A percentile compares a stretch with the other conserved stretches of the same genome.
Conservation (phyloP, 306 rosid genomes). For the Carpinus viminea region DNA sequence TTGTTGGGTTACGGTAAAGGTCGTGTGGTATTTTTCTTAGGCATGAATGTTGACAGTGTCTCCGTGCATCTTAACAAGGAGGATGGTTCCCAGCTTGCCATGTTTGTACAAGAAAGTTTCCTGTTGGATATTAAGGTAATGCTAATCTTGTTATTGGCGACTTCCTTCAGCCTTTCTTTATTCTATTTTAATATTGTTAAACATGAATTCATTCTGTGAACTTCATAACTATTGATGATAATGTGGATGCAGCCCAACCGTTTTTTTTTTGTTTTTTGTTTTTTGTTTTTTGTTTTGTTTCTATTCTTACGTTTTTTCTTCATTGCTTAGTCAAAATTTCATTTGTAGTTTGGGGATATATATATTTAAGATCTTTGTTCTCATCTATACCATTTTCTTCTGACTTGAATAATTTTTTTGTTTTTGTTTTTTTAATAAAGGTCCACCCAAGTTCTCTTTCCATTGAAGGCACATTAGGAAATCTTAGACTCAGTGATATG, state of each 20-base stretch:
- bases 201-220: background rate
- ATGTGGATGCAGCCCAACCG: background rate
- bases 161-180: slow-evolving; percentile 1
- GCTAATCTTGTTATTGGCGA: slow-evolving; percentile 8
- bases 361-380: slow-evolving; percentile 5
- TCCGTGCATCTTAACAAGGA: slow-evolving; percentile 89
- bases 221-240: background rate
- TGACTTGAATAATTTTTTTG: slow-evolving; percentile 19
- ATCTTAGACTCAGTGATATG: slow-evolving; percentile 83
- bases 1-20: slow-evolving; percentile 87
- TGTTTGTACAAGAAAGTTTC: slow-evolving; percentile 87
- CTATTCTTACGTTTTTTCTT: slow-evolving; percentile 4
- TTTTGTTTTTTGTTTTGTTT: background rate
- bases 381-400: slow-evolving; percentile 21
- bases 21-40: slow-evolving; percentile 74
- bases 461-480: slow-evolving; percentile 90
- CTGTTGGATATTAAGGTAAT: slow-evolving; percentile 83
- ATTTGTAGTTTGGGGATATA: background rate
- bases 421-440: slow-evolving; percentile 37
- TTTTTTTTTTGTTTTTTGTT: background rate
- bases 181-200: slow-evolving; percentile 13
- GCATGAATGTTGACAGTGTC: slow-evolving; percentile 91
- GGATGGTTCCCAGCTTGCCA: slow-evolving; percentile 90
- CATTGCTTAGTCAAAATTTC: slow-evolving; percentile 7
- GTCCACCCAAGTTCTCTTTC: slow-evolving; percentile 91